Evolutionary conservation across 345 rosid genomes (phyloP).

Genomic region (Brassica carinata): DNA sequence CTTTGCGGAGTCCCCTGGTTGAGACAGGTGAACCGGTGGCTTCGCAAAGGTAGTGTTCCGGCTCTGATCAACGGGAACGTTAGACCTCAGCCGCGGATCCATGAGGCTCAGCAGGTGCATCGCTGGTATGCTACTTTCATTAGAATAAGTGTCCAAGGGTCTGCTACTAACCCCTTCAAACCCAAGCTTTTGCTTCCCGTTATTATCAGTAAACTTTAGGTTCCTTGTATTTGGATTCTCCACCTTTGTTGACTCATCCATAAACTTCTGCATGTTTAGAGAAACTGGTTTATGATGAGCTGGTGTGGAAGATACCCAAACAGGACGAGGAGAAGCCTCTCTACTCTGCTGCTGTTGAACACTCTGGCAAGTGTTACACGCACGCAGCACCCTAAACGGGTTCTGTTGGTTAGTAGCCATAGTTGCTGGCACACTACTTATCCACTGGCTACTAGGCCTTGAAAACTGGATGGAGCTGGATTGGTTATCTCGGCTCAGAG

Average conservation of each 20-base stretch:
- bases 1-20: conserved; percentile 35
- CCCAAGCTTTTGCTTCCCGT: conserved; percentile 41
- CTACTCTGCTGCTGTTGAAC: conserved; percentile 45
- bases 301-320: conserved; percentile 47
- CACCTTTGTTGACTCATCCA: conserved; percentile 39
- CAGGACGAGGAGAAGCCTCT: conserved; percentile 46
- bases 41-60: conserved; percentile 44
- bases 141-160: conserved; percentile 55
- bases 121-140: conserved; percentile 77
- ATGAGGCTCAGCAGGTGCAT: conserved; percentile 92
- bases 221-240: conserved; percentile 41
- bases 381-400: conserved; percentile 39
- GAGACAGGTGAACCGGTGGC: conserved; percentile 42
- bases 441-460: conserved; percentile 49
- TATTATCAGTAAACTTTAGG: conserved; percentile 38
- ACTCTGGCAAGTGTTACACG: conserved; percentile 52
- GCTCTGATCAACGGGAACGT: conserved; percentile 47
- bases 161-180: conserved; percentile 49
- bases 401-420: conserved; percentile 39
- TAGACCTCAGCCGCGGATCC: conserved; percentile 69
- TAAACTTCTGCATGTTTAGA: conserved; percentile 38
- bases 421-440: conserved; percentile 40
- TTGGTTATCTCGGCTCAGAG: conserved; percentile 49
- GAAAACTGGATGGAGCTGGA: conserved; percentile 45
- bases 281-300: conserved; percentile 39